Evolutionary conservation across 2,329 filamentous ascomycete genomes (phyloP), one percentile per base, ranked within the genome.

Genomic region (Fusarium nurragi): DNA sequence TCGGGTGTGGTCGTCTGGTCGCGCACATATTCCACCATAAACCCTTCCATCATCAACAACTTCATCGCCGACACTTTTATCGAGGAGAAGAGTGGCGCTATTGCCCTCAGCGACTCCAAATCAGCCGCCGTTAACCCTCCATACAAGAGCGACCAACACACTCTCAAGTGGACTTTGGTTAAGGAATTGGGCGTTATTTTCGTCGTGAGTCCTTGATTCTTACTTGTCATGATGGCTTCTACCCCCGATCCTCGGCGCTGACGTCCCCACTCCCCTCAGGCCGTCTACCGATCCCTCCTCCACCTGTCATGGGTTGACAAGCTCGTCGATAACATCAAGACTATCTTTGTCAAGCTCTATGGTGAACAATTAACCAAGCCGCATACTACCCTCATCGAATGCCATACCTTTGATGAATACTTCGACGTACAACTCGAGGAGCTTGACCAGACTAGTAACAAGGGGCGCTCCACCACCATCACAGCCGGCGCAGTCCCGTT

Each of bases 1-100:
- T 97, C 94, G 5, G 95, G 95, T 54, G 94, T 99, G 64, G 95
- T 99, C 56, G 87, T 99, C 53, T 99, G 95, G 95, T 97, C 94
- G 62, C 90, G 91, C 76, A 90, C 88, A 23, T 97, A 94, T 77
- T 88, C 90, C 52, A 85, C 90, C 3, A 88, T 97, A 74, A 93
- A 88, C 75, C 86, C 91, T 39, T 88, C 90, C 71, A 84, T 97
- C 67, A 89, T 99, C 82, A 97, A 99, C 83, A 91, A 88, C 81
- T 90, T 99, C 77, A 97, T 99, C 79, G 89, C 90, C 76, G 93
- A 98, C 78, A 92, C 97, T 75, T 97, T 99, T 77, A 97, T 99
- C 74, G 95, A 99, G 80, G 94, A 97, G 82, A 94, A 92, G 77
- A 86, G 86, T 60, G 84, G 88, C 56, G 83, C 83, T 47, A 83